Conservation (phyloP, 1,284 basidiomycete genomes). For the Blastosporella zonata region DNA sequence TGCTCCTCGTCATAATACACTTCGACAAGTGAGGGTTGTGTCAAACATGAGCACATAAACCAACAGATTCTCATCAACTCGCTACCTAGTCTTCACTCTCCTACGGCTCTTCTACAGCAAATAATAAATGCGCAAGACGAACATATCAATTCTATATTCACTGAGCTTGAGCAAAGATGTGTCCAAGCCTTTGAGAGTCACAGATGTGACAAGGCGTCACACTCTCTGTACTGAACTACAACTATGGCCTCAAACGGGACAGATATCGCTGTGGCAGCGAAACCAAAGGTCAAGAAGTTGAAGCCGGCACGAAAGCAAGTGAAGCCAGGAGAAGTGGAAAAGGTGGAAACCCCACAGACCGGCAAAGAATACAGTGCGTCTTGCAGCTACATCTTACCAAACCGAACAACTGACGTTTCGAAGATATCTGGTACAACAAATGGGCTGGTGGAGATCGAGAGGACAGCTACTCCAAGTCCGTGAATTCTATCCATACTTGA, state of each 20-base stretch:
- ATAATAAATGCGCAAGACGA: too few species aligned
- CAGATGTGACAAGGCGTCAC: conserved; percentile 11
- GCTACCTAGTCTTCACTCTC: too few species aligned
- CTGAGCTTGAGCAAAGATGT: too few species aligned
- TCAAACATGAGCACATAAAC: conserved; percentile 6
- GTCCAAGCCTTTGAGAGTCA: conserved; percentile 6
- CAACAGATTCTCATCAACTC: too few species aligned
- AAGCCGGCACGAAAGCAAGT: conserved; percentile 90
- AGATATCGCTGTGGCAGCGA: conserved; percentile 21
- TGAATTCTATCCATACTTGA: conserved; percentile 17
- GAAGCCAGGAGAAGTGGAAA: conserved; percentile 84
- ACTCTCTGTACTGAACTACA: conserved; percentile 4
- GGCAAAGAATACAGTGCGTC: conserved; percentile 91
- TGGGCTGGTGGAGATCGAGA: conserved; percentile 96
- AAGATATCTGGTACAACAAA: conserved; percentile 99
- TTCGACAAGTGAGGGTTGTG: not conserved
- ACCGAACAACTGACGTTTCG: not conserved
- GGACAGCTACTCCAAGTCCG: conserved; percentile 88
- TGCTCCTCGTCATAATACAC: not conserved
- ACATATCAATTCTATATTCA: too few species aligned
- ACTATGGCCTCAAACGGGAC: conserved; percentile 24
- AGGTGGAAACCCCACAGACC: conserved; percentile 83
- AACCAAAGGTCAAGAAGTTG: conserved; percentile 49
- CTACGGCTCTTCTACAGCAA: too few species aligned
- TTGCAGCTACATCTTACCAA: conserved; percentile 3